Evolutionary conservation across 1,284 basidiomycete genomes (phyloP).

Genomic region (Uromyces viciae-fabae): DNA sequence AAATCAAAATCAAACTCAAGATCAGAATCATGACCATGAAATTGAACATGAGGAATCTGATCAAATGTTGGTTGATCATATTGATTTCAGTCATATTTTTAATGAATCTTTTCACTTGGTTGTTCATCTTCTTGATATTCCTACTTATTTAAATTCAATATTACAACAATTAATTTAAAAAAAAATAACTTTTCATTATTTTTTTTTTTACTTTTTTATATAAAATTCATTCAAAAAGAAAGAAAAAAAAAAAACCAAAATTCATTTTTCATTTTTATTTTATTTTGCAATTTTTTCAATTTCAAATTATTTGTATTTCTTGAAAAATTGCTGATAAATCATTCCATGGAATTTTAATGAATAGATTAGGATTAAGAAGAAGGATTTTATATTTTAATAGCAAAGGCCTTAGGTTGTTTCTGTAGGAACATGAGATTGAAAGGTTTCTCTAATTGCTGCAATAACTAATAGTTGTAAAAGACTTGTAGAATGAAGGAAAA

Average conservation of each 20-base stretch:
- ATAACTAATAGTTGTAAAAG: no score
- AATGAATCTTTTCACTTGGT: neutral
- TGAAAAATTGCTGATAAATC: neutral
- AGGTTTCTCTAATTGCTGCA: no score
- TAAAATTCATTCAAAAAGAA: neutral
- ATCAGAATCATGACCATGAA: no score
- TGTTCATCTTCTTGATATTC: neutral
- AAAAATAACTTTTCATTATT: constrained; percentile 26
- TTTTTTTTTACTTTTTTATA: constrained; percentile 20
- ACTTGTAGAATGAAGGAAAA: no score
- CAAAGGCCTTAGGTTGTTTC: no score
- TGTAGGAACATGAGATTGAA: no score
- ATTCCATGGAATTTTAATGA: neutral
- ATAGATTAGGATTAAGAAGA: constrained; percentile 39
- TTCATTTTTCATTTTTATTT: constrained; percentile 99
- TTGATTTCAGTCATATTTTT: no score
- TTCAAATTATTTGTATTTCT: no score
- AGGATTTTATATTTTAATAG: constrained; percentile 88
- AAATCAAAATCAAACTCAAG: no score
- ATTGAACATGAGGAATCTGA: no score
- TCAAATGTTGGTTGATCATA: no score
- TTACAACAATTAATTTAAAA: constrained; percentile 61
- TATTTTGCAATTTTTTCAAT: no score
- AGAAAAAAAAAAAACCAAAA: constrained; percentile 57
- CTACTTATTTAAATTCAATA: constrained; percentile 78